A percentile compares a stretch with the other conserved stretches of the same genome.
Evolutionary conservation across 2,329 filamentous ascomycete genomes (phyloP).

Genomic region (Nemania abortiva): DNA sequence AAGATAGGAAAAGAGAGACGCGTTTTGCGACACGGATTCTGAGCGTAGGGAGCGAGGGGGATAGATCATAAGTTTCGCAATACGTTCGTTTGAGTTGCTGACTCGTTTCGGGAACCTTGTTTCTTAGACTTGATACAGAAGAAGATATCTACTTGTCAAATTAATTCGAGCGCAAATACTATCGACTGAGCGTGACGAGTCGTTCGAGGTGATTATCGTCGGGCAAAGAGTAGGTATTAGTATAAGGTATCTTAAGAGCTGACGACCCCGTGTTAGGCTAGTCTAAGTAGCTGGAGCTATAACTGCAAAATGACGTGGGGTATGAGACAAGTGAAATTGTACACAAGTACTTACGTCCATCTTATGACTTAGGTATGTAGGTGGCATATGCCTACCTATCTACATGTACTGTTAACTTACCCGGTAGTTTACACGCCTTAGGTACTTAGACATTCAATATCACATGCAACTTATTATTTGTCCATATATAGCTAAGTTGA

Average conservation of each 20-base stretch:
- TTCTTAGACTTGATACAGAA: background rate
- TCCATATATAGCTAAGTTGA: background rate
- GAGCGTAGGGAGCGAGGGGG: background rate
- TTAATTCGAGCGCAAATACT: background rate
- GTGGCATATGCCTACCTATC: background rate
- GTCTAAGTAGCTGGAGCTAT: slow-evolving; percentile 14
- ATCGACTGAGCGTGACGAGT: background rate
- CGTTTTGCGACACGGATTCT: slow-evolving; percentile 32
- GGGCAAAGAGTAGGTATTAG: background rate
- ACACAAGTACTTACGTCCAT: background rate
- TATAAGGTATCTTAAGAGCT: no score
- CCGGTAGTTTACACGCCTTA: no score
- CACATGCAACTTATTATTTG: background rate
- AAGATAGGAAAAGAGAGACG: slow-evolving; percentile 18
- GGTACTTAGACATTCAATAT: background rate
- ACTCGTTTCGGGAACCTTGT: background rate
- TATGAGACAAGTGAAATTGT: slow-evolving; percentile 6
- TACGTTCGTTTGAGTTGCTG: slow-evolving; percentile 4
- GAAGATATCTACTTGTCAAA: background rate
- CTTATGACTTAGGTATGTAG: no score
- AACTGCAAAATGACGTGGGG: slow-evolving; percentile 48
- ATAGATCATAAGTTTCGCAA: slow-evolving; percentile 1
- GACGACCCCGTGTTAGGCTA: background rate
- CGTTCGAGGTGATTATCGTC: background rate
- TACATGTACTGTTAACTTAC: no score